Base-by-base conservation (phyloP, 2,329 filamentous ascomycete genomes). In the Cadophora luteo-olivacea region DNA sequence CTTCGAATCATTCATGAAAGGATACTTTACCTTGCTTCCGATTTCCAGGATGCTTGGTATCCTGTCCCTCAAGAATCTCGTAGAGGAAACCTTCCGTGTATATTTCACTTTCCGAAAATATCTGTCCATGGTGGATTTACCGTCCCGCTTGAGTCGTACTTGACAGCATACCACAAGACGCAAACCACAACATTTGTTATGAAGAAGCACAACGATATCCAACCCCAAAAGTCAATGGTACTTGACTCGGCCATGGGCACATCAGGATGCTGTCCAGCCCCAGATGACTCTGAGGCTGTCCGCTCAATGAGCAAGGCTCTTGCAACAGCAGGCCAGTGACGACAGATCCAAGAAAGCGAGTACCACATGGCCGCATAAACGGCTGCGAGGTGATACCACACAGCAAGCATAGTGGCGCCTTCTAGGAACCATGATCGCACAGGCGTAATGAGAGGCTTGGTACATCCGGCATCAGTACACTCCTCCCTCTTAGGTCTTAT, bases 151-250 rank as follows among this genome's bases (percentile, higher is more conserved):
- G 52, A 24, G 33, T 65, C 57, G 29, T 70, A 68, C 32, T 36
- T 61, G 33, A 61, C 68, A n/a, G 62, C 65, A 64, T 68, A 70
- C 66, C 68, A 68, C 14, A 70, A 61, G 22, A 58, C 41, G 41
- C 63, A 64, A 55, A 36, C n/a, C 3, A 16, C 33, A 12, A 69
- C 14, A 38, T 62, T 62, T 4, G 24, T 32, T 16, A 69, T 12
- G 32, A 67, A 69, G 54, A 69, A 61, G n/a, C 36, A 66, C n/a
- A 61, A 24, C 49, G 33, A 48, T 1, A 19, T 2, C 49, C 22
- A 36, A 36, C 45, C 45, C 19, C 1, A 19, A 55, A 32, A 32
- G 11, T 55, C 52, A 9, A 52, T 22, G 45, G n/a, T 4, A 22
- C 6, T 2, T 49, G 45, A 9, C 4, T 49, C 1, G 19, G 19